Conservation (phyloP, 2,329 filamentous ascomycete genomes). For the Nemania abortiva region DNA sequence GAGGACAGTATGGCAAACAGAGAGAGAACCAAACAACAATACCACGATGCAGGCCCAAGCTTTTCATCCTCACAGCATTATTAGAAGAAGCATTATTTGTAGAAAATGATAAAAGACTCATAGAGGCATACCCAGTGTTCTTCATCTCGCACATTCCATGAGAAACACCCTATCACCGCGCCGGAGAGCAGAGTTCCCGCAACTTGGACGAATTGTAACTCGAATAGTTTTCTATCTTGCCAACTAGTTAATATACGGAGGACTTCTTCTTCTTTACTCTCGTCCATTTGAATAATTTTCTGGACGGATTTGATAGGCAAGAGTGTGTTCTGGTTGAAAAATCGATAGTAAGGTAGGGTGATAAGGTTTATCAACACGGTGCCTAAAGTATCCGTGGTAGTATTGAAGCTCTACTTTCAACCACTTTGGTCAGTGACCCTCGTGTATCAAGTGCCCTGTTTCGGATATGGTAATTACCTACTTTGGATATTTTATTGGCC, state of each 20-base stretch:
- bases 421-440: too few species aligned
- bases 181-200: slow-evolving; percentile 46
- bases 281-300: neutral
- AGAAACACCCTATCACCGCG: slow-evolving; percentile 49
- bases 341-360: slow-evolving; percentile 47
- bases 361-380: slow-evolving; percentile 34
- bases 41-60: slow-evolving; percentile 38
- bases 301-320: slow-evolving; percentile 43
- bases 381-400: neutral
- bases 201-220: slow-evolving; percentile 45
- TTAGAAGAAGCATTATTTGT: neutral
- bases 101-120: neutral
- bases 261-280: neutral
- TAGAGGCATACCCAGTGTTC: slow-evolving; percentile 42
- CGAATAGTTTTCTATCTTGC: slow-evolving; percentile 43
- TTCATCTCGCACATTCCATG: slow-evolving; percentile 42
- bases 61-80: neutral
- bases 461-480: too few species aligned
- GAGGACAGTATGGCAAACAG: slow-evolving; percentile 48
- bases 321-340: slow-evolving; percentile 47
- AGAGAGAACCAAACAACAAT: slow-evolving; percentile 46
- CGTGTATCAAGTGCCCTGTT: too few species aligned
- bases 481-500: too few species aligned
- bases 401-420: too few species aligned
- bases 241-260: slow-evolving; percentile 38